Evolutionary conservation across 305 asterid genomes (phyloP).

Genomic region (Solanum aculeatissimum): DNA sequence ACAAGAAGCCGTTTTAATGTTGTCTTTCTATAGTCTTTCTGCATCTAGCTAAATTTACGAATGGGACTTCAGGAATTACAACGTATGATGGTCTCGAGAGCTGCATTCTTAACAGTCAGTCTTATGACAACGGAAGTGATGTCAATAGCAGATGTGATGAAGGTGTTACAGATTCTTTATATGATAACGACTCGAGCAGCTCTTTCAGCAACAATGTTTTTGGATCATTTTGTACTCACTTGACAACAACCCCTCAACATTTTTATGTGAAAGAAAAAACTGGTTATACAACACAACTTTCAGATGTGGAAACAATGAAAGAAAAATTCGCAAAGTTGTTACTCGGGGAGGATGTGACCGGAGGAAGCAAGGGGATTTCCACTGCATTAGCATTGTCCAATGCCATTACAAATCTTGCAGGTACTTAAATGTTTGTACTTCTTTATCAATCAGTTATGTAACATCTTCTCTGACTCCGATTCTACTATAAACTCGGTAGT

Average conservation of each 20-base stretch:
- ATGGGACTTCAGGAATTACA: constrained; percentile 30
- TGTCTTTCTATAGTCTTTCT: too few relatives aligned
- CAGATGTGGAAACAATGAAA: constrained; percentile 58
- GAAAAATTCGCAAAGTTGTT: constrained; percentile 72
- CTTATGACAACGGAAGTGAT: constrained; percentile 55
- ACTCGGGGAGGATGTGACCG: constrained; percentile 81
- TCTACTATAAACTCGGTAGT: too few relatives aligned
- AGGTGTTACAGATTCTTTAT: constrained; percentile 52
- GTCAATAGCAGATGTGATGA: constrained; percentile 56
- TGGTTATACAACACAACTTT: constrained; percentile 1
- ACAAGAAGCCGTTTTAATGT: not conserved
- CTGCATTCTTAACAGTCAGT: constrained; percentile 49
- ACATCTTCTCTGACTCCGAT: not conserved
- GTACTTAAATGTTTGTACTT: constrained; percentile 16
- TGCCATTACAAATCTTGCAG: constrained; percentile 68
- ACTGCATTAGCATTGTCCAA: constrained; percentile 73
- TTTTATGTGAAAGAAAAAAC: constrained; percentile 19
- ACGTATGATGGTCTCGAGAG: constrained; percentile 89
- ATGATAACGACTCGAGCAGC: constrained; percentile 70
- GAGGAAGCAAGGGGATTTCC: constrained; percentile 64
- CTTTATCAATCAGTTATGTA: not conserved
- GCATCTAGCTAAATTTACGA: not conserved
- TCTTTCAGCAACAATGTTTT: constrained; percentile 42
- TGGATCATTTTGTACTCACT: constrained; percentile 61
- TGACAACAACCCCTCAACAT: constrained; percentile 38